Evolutionary conservation across 306 rosid genomes (phyloP).

Genomic region (Vigna angularis): DNA sequence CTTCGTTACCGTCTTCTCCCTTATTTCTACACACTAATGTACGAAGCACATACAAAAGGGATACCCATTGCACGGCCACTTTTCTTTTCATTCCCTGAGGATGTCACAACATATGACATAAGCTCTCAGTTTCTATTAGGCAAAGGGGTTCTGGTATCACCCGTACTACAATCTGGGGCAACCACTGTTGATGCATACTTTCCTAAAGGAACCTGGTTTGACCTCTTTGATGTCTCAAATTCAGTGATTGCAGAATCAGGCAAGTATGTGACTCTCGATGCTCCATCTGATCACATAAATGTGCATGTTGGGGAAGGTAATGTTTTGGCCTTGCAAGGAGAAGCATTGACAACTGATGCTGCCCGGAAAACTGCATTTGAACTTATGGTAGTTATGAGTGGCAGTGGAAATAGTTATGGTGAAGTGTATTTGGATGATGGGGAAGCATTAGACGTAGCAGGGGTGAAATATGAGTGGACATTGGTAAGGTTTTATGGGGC

Average conservation of each 20-base stretch:
- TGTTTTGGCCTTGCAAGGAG: constrained; percentile 75
- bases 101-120: constrained; percentile 68
- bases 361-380: constrained; percentile 64
- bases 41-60: constrained; percentile 73
- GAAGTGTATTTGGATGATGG: constrained; percentile 83
- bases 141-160: constrained; percentile 77
- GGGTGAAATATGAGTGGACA: constrained; percentile 65
- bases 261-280: constrained; percentile 57
- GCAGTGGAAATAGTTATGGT: constrained; percentile 53
- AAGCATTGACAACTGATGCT: constrained; percentile 63
- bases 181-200: constrained; percentile 73
- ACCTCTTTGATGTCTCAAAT: constrained; percentile 70
- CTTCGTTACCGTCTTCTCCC: constrained; percentile 91
- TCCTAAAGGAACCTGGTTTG: constrained; percentile 89
- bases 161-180: constrained; percentile 64
- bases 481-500: constrained; percentile 54
- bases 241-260: constrained; percentile 63
- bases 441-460: constrained; percentile 63
- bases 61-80: constrained; percentile 85
- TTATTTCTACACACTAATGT: constrained; percentile 79
- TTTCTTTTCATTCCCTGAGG: constrained; percentile 91
- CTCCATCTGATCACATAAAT: constrained; percentile 79
- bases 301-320: constrained; percentile 81
- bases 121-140: constrained; percentile 82
- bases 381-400: constrained; percentile 64